Conservation (phyloP, 1,284 basidiomycete species). For the Puccinia polysora region DNA sequence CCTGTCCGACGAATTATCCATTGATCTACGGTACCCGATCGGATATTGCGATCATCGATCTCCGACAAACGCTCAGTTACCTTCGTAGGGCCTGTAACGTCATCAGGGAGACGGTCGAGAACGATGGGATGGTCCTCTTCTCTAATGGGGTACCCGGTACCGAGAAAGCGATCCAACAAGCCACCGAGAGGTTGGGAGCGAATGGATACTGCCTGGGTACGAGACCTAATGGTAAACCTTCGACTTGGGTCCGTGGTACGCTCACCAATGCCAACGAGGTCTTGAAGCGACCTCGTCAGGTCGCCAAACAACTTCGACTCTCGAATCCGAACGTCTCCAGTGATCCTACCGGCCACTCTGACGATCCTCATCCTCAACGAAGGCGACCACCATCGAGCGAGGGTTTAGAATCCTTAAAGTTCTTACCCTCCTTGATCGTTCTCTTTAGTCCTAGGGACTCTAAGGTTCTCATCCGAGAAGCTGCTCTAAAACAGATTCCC, state of each 20-base stretch:
- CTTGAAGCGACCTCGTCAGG: conserved; percentile 50
- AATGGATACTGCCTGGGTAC: conserved; percentile 67
- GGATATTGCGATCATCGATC: conserved; percentile 86
- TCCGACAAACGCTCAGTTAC: conserved; percentile 87
- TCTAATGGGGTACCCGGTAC: conserved; percentile 30
- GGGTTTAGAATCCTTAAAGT: conserved; percentile 20
- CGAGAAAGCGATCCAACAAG: conserved; percentile 64
- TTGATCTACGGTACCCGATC: conserved; percentile 89
- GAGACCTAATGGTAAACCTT: conserved; percentile 60
- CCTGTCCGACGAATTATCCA: conserved; percentile 83
- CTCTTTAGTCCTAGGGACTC: conserved; percentile 48
- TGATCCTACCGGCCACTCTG: too few relatives aligned
- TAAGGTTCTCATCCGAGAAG: conserved; percentile 54
- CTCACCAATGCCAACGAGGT: conserved; percentile 78
- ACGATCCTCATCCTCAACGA: background rate
- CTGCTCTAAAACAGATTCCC: conserved; percentile 54
- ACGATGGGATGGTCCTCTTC: conserved; percentile 81
- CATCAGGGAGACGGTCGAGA: conserved; percentile 72
- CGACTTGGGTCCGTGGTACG: conserved; percentile 79
- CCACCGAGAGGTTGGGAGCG: conserved; percentile 69
- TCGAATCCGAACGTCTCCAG: background rate
- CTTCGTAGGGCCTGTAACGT: conserved; percentile 84
- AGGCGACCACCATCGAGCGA: background rate
- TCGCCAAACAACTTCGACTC: conserved; percentile 18
- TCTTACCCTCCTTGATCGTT: conserved; percentile 46